Evolutionary conservation across 2,329 filamentous ascomycete species (phyloP).

Genomic region (Gaeumannomyces sp.): DNA sequence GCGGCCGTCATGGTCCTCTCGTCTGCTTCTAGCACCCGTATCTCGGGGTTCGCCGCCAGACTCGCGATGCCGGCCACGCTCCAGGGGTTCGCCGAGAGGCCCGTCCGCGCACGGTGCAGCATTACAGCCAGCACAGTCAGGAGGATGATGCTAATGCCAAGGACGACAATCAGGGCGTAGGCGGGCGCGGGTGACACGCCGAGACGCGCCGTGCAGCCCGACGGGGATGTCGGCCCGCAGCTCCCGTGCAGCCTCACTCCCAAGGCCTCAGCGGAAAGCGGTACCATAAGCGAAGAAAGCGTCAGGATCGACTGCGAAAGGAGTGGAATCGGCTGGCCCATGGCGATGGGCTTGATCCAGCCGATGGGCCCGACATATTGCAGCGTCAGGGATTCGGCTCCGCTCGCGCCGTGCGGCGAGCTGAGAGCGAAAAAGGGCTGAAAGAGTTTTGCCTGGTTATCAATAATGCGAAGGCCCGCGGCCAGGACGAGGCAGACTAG

Average conservation of each 20-base stretch:
- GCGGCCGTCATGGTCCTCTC: slow-evolving; percentile 17
- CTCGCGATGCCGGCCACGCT: slow-evolving; percentile 30
- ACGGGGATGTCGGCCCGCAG: slow-evolving; percentile 24
- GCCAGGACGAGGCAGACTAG: slow-evolving; percentile 32
- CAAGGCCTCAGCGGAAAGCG: slow-evolving; percentile 34
- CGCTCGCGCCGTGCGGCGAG: slow-evolving; percentile 28
- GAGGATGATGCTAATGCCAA: slow-evolving; percentile 26
- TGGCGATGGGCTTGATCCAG: slow-evolving; percentile 28
- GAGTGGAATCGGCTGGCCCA: slow-evolving; percentile 30
- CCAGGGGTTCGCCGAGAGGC: slow-evolving; percentile 34
- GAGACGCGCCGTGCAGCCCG: slow-evolving; percentile 28
- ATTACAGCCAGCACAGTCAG: slow-evolving; percentile 22
- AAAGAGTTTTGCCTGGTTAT: slow-evolving; percentile 33
- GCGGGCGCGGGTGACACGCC: slow-evolving; percentile 27
- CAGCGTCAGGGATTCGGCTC: slow-evolving; percentile 35
- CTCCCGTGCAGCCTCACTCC: slow-evolving; percentile 30
- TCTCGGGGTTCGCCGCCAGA: slow-evolving; percentile 24
- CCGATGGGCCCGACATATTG: slow-evolving; percentile 32
- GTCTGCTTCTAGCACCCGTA: slow-evolving; percentile 20
- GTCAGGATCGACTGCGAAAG: slow-evolving; percentile 29
- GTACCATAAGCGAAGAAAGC: slow-evolving; percentile 28
- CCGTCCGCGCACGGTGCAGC: slow-evolving; percentile 30
- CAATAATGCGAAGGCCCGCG: slow-evolving; percentile 33
- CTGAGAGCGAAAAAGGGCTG: slow-evolving; percentile 39
- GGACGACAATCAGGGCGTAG: slow-evolving; percentile 25